Conservation (phyloP, 2,329 filamentous ascomycete species). For the Pyricularia pennisetigena region DNA sequence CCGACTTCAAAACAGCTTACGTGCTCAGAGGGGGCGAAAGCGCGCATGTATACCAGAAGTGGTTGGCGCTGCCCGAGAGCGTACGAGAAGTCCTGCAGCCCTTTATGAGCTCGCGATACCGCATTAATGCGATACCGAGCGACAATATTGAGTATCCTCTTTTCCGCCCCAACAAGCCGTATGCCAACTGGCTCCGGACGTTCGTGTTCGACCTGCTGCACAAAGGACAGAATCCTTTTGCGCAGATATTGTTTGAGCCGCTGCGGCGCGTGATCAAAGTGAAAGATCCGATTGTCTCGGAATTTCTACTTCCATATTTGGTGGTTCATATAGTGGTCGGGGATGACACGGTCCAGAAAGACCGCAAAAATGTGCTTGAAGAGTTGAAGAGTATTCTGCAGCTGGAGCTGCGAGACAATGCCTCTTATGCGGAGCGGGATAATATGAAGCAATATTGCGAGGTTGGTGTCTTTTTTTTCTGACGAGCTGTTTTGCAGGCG, state of each 20-base stretch:
- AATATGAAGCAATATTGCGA: conserved; percentile 80
- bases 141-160: conserved; percentile 63
- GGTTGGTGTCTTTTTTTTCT: conserved; percentile 35
- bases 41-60: conserved; percentile 59
- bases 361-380: conserved; percentile 54
- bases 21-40: conserved; percentile 34
- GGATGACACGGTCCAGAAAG: conserved; percentile 37
- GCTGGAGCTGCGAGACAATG: conserved; percentile 39
- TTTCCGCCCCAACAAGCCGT: conserved; percentile 57
- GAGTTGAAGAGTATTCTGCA: conserved; percentile 71
- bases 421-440: conserved; percentile 55
- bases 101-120: conserved; percentile 77
- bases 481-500: background rate
- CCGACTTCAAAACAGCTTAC: conserved; percentile 56
- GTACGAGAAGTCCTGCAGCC: conserved; percentile 77
- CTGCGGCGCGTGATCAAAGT: conserved; percentile 74
- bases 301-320: conserved; percentile 82
- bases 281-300: conserved; percentile 76
- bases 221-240: conserved; percentile 64
- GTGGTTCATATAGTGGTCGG: conserved; percentile 75
- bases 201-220: conserved; percentile 77
- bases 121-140: conserved; percentile 52
- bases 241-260: conserved; percentile 69
- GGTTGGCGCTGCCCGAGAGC: conserved; percentile 66
- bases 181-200: conserved; percentile 71